phyloP scores from a whole-genome alignment of 2,329 filamentous ascomycete species.

The Calonectria honghensis region DNA sequence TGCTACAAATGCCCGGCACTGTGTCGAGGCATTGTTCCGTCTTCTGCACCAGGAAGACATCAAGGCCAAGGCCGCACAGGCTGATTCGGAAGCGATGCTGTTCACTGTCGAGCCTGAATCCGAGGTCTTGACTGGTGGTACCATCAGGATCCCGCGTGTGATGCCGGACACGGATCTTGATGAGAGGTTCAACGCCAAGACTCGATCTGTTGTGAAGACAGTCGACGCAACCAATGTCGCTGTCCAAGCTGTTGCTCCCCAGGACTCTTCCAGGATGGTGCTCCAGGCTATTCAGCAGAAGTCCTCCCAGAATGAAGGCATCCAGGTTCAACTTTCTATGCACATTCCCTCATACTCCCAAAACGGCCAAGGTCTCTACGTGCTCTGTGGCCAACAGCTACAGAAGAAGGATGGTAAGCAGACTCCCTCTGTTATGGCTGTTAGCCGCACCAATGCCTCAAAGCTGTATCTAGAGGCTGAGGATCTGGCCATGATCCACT shows the following conservation, averaged over 20 bases:
- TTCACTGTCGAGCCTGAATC: not conserved
- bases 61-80: not conserved
- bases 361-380: not conserved
- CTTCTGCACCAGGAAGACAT: not conserved
- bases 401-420: not conserved
- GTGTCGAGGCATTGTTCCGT: not conserved
- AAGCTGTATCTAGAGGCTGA: not conserved
- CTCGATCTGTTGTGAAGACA: not conserved
- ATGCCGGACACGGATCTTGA: conserved; percentile 1
- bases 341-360: not conserved
- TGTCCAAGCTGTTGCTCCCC: not conserved
- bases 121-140: not conserved
- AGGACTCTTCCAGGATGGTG: not conserved
- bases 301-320: not conserved
- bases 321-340: not conserved
- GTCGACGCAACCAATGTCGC: not conserved
- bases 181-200: not conserved
- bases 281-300: not conserved
- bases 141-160: conserved; percentile 2
- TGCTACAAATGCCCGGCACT: not conserved
- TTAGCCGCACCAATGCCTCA: not conserved
- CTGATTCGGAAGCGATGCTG: not conserved
- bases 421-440: not conserved
- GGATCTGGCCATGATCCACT: not conserved
- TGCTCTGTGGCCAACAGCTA: not conserved